Evolutionary conservation across 2,329 filamentous ascomycete species (phyloP), one percentile per base, ranked within the genome.

Genomic region (Scortechinia acanthostroma): DNA sequence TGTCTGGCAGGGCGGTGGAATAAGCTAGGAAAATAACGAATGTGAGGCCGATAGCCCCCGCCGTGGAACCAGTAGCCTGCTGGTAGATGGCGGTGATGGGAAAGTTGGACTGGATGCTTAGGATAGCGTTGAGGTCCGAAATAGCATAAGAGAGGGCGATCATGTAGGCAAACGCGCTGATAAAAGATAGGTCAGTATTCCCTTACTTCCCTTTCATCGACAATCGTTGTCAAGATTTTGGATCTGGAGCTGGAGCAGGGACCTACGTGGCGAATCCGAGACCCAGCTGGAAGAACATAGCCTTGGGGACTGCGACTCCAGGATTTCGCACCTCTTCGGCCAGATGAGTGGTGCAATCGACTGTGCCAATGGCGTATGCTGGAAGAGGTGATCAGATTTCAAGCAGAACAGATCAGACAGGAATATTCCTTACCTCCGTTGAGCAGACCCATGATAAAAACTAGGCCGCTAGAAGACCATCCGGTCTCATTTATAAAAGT

Each of bases 361-460:
- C 62, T 4, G 57, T 58, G 50, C 59, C 65, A 45, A 63, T 62
- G n/a, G n/a, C 47, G 59, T 66, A 20, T 60, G 61, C 0, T n/a
- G n/a, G n/a, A n/a, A n/a, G n/a, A n/a, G n/a, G n/a, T n/a, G n/a
- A n/a, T n/a, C n/a, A n/a, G n/a, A n/a, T n/a, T n/a, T n/a, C n/a
- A n/a, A n/a, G n/a, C n/a, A n/a, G n/a, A n/a, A n/a, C n/a, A n/a
- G n/a, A n/a, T n/a, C n/a, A n/a, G n/a, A n/a, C n/a, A n/a, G n/a
- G n/a, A n/a, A n/a, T n/a, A n/a, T n/a, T n/a, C n/a, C n/a, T n/a
- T n/a, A n/a, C n/a, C n/a, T n/a, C n/a, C 56, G 21, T 60, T 61
- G 14, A 63, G 51, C 4, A 69, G 53, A 0, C 65, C 65, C 0
- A 60, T 67, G 4, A 68, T 52, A 42, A 66, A 68, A 20, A 58